Evolutionary conservation across 441 rosid genomes (phyloP).

Genomic region (Croton setiger): DNA sequence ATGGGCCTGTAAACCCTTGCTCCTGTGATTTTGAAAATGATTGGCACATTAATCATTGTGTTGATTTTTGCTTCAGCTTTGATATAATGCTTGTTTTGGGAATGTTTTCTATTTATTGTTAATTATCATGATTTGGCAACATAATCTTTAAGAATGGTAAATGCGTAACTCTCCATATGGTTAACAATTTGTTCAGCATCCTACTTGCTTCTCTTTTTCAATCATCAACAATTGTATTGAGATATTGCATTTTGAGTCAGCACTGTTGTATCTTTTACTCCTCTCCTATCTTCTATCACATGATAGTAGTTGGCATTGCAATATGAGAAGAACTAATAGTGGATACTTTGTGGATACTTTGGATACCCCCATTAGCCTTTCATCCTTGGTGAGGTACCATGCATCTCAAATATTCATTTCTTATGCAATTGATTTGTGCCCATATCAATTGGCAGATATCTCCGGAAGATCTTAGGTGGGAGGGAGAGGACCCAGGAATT

Average conservation of each 20-base stretch:
- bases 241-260: background rate
- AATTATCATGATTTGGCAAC: background rate
- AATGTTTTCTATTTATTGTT: background rate
- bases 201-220: background rate
- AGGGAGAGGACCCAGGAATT: slow-evolving; percentile 69
- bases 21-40: background rate
- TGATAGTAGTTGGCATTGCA: no score
- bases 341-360: no score
- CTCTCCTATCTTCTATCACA: background rate
- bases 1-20: background rate
- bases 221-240: background rate
- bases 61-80: background rate
- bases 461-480: slow-evolving; percentile 93
- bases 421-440: slow-evolving; percentile 5
- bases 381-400: background rate
- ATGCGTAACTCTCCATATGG: background rate
- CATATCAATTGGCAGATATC: slow-evolving; percentile 52
- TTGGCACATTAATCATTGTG: background rate
- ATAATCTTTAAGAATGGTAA: background rate
- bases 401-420: background rate
- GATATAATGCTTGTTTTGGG: background rate
- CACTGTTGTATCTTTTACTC: background rate
- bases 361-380: no score
- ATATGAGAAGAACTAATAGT: no score
- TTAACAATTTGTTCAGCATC: background rate